Conservation (phyloP, 768 basidiomycete species). For the Boletus tomentosulus region DNA sequence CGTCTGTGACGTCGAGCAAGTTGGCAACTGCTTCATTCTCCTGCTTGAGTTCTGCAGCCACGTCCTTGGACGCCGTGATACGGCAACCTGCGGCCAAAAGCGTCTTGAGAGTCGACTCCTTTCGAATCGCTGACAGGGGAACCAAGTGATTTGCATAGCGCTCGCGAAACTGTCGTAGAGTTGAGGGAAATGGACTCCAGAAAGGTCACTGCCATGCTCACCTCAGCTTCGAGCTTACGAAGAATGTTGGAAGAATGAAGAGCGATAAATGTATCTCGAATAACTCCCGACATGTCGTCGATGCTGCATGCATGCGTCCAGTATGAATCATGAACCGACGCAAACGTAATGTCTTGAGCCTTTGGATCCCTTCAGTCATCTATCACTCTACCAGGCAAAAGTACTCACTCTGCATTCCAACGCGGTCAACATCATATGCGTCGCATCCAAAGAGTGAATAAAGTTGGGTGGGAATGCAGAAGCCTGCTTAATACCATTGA, state of each 20-base stretch:
- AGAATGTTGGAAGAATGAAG: conserved; percentile 89
- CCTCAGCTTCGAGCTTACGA: conserved; percentile 67
- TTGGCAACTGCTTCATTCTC: conserved; percentile 24
- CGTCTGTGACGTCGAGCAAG: conserved; percentile 39
- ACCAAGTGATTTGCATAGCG: conserved; percentile 75
- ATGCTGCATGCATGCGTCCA: conserved; percentile 93
- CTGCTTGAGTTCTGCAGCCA: conserved; percentile 29
- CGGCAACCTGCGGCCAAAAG: conserved; percentile 44
- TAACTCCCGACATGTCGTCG: conserved; percentile 83
- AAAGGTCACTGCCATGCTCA: conserved; percentile 29
- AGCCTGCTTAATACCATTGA: conserved; percentile 83
- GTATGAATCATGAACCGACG: conserved; percentile 97
- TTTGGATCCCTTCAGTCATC: conserved; percentile 27
- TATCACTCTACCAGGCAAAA: background rate
- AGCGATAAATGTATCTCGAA: conserved; percentile 90
- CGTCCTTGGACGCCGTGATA: conserved; percentile 39
- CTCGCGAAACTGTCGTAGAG: conserved; percentile 53
- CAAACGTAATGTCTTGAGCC: conserved; percentile 77
- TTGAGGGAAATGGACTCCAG: no score
- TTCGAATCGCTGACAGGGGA: conserved; percentile 48
- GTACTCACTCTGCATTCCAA: conserved; percentile 74
- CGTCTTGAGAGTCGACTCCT: conserved; percentile 33
- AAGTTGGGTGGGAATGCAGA: conserved; percentile 99
- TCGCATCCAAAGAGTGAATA: conserved; percentile 95
- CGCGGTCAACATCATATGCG: conserved; percentile 98